These are phyloP conservation scores for Fusarium poae DNA, from an alignment of 2,329 filamentous ascomycete species.

Conservation along the genomic window DNA sequence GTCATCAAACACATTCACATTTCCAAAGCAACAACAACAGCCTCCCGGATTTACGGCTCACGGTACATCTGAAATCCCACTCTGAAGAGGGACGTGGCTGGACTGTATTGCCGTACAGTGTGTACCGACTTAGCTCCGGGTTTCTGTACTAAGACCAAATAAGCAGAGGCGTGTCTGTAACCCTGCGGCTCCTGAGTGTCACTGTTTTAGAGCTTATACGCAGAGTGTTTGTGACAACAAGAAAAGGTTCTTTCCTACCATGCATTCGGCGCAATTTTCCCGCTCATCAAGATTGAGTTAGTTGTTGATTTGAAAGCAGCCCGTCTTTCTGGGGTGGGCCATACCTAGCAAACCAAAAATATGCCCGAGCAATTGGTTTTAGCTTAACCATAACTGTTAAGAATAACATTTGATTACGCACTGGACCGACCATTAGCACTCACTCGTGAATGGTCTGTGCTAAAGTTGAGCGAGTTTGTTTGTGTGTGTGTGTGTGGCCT, in stretches of 20 bases:
- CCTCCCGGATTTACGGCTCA: constrained; percentile 48
- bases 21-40: constrained; percentile 7
- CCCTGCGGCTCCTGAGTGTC: background rate
- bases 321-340: background rate
- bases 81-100: background rate
- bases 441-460: constrained; percentile 18
- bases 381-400: constrained; percentile 24
- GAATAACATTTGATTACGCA: constrained; percentile 12
- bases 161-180: constrained; percentile 31
- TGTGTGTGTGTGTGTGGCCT: constrained; percentile 7
- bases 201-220: constrained; percentile 13
- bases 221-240: constrained; percentile 11
- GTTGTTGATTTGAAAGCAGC: constrained; percentile 36
- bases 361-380: background rate
- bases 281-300: constrained; percentile 3
- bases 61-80: constrained; percentile 14
- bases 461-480: background rate
- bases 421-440: background rate
- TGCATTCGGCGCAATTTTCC: constrained; percentile 17
- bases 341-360: background rate
- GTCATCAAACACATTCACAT: constrained; percentile 20
- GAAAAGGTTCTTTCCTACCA: background rate
- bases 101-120: constrained; percentile 5
- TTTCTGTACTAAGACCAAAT: constrained; percentile 21
- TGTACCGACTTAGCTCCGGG: constrained; percentile 27